Evolutionary conservation across 306 rosid genomes (phyloP).

Genomic region (Inga oerstediana): DNA sequence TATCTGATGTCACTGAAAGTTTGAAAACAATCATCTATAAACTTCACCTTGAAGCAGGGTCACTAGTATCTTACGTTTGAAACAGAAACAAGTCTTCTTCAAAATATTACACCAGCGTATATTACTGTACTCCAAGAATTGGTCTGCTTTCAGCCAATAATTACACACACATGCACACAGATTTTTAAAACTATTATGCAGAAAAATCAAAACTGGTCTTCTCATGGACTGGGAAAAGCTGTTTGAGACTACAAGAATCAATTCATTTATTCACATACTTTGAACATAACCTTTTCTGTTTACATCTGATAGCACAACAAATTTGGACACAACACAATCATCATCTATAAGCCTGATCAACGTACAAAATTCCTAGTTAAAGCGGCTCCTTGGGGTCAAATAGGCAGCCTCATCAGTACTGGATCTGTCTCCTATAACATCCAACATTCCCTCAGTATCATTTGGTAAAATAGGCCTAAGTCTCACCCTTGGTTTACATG

Average conservation of each 20-base stretch:
- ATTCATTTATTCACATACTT: neutral
- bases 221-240: neutral
- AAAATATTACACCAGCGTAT: neutral
- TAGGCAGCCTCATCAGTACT: slow-evolving; percentile 58
- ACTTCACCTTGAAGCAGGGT: neutral
- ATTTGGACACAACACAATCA: neutral
- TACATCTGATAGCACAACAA: neutral
- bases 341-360: neutral
- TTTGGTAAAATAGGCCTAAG: slow-evolving; percentile 48
- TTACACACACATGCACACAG: neutral
- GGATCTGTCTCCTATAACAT: slow-evolving; percentile 31
- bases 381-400: slow-evolving; percentile 77
- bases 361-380: slow-evolving; percentile 46
- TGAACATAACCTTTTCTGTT: neutral
- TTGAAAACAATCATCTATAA: neutral
- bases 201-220: neutral
- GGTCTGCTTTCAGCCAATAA: neutral
- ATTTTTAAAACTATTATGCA: neutral
- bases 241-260: neutral
- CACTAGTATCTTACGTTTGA: neutral
- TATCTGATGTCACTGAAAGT: neutral
- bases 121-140: neutral
- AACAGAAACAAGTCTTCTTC: neutral
- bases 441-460: slow-evolving; percentile 37
- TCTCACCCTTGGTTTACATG: slow-evolving; percentile 62